phyloP scores from a whole-genome alignment of 306 rosid genomes.

The Hippophae rhamnoides region DNA sequence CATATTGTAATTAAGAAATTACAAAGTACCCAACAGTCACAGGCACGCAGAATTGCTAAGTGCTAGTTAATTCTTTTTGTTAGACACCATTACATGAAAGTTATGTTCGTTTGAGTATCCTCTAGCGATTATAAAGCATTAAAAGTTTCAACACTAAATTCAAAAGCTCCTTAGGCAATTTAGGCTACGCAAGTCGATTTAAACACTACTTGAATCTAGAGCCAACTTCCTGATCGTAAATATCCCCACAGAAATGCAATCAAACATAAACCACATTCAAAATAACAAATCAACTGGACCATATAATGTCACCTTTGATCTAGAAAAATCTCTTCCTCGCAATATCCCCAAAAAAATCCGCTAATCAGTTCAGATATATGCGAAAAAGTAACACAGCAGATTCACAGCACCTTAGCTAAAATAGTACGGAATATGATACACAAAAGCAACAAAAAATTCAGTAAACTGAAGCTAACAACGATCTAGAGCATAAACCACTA shows the following conservation, averaged over 20 bases:
- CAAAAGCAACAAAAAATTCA: conserved; percentile 16
- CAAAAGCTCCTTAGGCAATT: background rate
- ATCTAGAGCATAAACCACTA: conserved; percentile 18
- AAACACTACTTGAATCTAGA: background rate
- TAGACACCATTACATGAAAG: too few relatives aligned
- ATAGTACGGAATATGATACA: background rate
- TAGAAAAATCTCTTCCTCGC: background rate
- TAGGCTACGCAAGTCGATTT: background rate
- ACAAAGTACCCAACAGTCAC: too few relatives aligned
- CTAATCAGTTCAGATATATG: background rate
- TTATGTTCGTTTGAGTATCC: too few relatives aligned
- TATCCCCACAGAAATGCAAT: background rate
- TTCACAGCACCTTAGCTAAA: background rate
- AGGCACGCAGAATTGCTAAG: background rate
- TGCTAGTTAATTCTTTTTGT: too few relatives aligned
- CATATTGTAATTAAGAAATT: conserved; percentile 15
- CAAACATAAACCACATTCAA: background rate
- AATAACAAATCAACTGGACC: background rate
- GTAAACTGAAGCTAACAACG: conserved; percentile 15
- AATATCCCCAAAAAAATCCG: background rate
- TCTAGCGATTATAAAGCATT: too few relatives aligned
- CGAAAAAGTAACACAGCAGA: background rate
- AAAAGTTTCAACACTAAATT: background rate
- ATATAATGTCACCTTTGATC: conserved; percentile 1
- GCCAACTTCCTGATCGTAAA: background rate